Percentiles rank a stretch among this genome's conserved stretches.
Evolutionary conservation across 306 rosid species (phyloP).

Genomic region (Corylus americana): DNA sequence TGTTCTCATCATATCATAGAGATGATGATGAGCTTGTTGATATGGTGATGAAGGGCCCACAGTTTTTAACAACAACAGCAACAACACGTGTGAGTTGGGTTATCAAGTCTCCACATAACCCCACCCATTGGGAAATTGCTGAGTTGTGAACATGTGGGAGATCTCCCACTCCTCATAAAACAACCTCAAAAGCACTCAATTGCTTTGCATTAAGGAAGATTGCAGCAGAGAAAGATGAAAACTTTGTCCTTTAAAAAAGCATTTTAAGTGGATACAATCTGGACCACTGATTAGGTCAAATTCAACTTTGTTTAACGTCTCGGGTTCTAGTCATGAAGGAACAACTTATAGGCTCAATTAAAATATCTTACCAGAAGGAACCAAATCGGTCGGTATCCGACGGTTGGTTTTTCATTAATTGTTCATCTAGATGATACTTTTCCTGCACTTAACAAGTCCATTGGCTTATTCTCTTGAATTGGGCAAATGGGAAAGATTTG

Average conservation of each 20-base stretch:
- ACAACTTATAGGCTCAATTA: too few species aligned
- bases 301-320: too few species aligned
- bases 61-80: constrained; percentile 15
- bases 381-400: too few species aligned
- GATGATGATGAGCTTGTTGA: constrained; percentile 6
- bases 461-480: background rate
- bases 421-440: background rate
- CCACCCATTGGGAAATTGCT: constrained; percentile 17
- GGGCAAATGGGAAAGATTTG: background rate
- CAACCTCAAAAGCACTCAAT: background rate
- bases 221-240: background rate
- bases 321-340: too few species aligned
- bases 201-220: background rate
- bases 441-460: background rate
- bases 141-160: constrained; percentile 37
- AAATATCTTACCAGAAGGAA: too few species aligned
- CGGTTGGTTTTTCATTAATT: background rate
- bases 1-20: constrained; percentile 27
- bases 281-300: background rate
- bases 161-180: constrained; percentile 15
- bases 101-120: constrained; percentile 22
- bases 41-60: constrained; percentile 29
- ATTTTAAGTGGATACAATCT: background rate
- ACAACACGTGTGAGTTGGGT: constrained; percentile 50
- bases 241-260: background rate